Evolutionary conservation across 495 filamentous ascomycete species (phyloP), one percentile per base, ranked within the genome.

Genomic region (Cercophora newfieldiana): DNA sequence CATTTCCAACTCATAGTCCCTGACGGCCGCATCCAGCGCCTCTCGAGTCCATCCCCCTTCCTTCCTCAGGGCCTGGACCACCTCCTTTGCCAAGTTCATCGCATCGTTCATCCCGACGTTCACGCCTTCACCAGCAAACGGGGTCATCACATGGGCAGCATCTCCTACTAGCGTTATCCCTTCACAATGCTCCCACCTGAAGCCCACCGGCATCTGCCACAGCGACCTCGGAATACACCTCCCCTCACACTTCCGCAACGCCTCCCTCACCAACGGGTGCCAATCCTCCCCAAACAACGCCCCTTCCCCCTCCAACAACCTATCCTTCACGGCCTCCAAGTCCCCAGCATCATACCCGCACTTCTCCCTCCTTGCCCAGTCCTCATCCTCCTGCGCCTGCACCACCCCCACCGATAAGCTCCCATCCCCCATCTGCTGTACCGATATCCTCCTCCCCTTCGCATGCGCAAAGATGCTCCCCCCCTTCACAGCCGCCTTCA

Each of bases 111-210:
- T 79, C 26, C 83, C 86, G 0, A 83, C 62, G 63, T 89, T 88
- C 25, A 88, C 84, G 1, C 87, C 86, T 29, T 84, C 83, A 0
- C 86, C 87, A 0, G 82, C 85, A 70, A 82, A 87, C 0, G 85
- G 85, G 7, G 82, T 82, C 85, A 87, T 87, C 44, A 88, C 64
- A 69, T 89, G 85, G 16, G 86, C 86, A 0, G 87, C 85, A 74
- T 89, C 87, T 2, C 87, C 87, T 12, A 72, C 76, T 7, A 90
- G 69, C 6, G 87, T 88, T 4, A 81, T 72, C 21, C 81, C 79
- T 5, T 68, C 48, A 12, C 69, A 66, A 63, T 85, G 82, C 51
- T 77, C 65, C 85, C 86, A 89, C 7, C 59, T 68, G 60, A 74
- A 73, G 22, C 82, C 85, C 0, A 83, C 72, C 1, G 84, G 85